Conservation (phyloP, 2,329 filamentous ascomycete genomes). For the Stemphylium vesicarium region DNA sequence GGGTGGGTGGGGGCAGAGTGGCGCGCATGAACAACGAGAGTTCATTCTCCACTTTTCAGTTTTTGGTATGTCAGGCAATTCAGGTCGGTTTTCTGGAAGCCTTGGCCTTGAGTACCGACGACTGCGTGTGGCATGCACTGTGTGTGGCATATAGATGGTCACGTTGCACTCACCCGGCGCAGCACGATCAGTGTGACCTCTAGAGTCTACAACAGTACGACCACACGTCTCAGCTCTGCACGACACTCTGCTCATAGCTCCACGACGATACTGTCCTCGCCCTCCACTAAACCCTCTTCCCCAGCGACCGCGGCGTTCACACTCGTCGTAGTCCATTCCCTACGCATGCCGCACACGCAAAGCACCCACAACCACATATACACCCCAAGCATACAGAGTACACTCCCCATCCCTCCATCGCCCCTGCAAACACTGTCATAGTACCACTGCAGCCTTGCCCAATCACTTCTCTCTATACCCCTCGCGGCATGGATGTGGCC, state of each 20-base stretch:
- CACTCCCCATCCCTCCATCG: conserved; percentile 25
- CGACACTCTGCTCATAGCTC: background rate
- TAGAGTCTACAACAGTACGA: background rate
- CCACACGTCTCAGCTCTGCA: background rate
- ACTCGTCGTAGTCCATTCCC: conserved; percentile 6
- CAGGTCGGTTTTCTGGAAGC: too few relatives aligned
- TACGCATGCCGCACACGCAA: background rate
- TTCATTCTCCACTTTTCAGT: background rate
- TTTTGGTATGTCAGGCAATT: background rate
- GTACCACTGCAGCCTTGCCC: conserved; percentile 70
- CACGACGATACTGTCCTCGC: background rate
- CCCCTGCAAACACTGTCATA: conserved; percentile 63
- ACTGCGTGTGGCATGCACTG: background rate
- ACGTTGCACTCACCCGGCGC: too few relatives aligned
- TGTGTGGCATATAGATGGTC: too few relatives aligned
- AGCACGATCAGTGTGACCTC: too few relatives aligned
- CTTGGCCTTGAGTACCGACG: background rate
- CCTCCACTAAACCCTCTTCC: background rate
- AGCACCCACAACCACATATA: conserved; percentile 5
- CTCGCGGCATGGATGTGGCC: conserved; percentile 80
- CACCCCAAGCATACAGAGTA: conserved; percentile 15
- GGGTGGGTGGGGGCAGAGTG: background rate
- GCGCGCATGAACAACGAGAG: background rate
- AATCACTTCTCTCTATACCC: conserved; percentile 70
- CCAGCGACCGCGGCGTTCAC: conserved; percentile 20